Conservation (phyloP, 1,284 basidiomycete species). For the Austroboletus niveus region DNA sequence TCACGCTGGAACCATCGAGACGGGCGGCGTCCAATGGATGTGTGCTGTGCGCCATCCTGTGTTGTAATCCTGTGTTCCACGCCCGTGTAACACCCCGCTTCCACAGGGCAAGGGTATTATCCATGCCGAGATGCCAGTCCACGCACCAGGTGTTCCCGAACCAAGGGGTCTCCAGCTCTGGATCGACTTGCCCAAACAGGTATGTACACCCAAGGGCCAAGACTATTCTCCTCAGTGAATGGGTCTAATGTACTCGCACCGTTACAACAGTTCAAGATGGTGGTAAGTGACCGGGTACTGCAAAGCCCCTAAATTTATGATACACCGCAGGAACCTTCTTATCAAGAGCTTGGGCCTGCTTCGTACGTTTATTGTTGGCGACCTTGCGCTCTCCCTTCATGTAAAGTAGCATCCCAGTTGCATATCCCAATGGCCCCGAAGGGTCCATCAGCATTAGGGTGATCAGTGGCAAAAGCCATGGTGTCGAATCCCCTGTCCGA, state of each 20-base stretch:
- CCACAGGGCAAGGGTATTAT: conserved; percentile 57
- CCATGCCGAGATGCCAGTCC: conserved; percentile 90
- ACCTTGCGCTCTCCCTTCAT: conserved; percentile 2
- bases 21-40: conserved; percentile 96
- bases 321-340: conserved; percentile 57
- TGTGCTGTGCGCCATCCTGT: conserved; percentile 59
- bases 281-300: conserved; percentile 42
- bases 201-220: conserved; percentile 17
- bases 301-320: neutral
- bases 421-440: conserved; percentile 68
- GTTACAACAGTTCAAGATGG: conserved; percentile 72
- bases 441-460: conserved; percentile 78
- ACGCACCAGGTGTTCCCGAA: conserved; percentile 62
- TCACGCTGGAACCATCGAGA: conserved; percentile 76
- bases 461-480: conserved; percentile 87
- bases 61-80: neutral
- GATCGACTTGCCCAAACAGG: conserved; percentile 87
- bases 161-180: conserved; percentile 88
- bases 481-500: conserved; percentile 82
- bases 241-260: conserved; percentile 13
- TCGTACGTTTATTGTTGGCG: conserved; percentile 39
- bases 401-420: conserved; percentile 61
- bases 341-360: conserved; percentile 70
- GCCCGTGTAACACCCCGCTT: conserved; percentile 2
- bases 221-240: too few relatives aligned